Evolutionary conservation across 1,284 basidiomycete genomes (phyloP), one percentile per base, ranked within the genome.

Genomic region (Neonothopanus nambi): DNA sequence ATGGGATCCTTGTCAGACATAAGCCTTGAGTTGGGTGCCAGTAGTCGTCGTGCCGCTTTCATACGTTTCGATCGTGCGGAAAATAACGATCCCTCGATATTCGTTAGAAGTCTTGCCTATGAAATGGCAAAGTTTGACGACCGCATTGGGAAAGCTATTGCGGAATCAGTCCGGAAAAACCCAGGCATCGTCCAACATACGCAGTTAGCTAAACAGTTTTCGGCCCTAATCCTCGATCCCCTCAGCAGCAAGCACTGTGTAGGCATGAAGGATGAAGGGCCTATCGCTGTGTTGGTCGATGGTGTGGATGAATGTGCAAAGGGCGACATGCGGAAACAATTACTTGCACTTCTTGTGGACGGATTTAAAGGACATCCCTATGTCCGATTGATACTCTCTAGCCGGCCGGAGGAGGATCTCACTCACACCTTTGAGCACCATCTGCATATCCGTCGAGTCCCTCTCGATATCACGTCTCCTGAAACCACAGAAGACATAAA

Each of bases 261-360:
- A n/a, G n/a, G n/a, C n/a, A n/a, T n/a, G n/a, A n/a, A n/a, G n/a
- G n/a, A n/a, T n/a, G 8, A 21, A 28, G 17, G n/a, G 47, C 26
- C 44, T 23, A 48, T 53, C 13, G 38, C 41, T 12, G 23, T 53
- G 5, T 13, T 48, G 2, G 28, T 53, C 13, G 52, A 53, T 35
- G 52, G 52, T 12, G 17, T 53, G 13, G 52, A 53, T 26, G 52
- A 53, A 20, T 53, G 52, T 35, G 30, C 23, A 20, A n/a, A n/a
- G n/a, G n/a, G n/a, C n/a, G n/a, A n/a, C n/a, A n/a, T n/a, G n/a
- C n/a, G 38, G 3, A n/a, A 23, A 13, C 20, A 17, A 4, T 35
- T 53, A 12, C 26, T 47, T 17, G 28, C 15, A 2, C 9, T 8
- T 20, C 7, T 13, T n/a, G 3, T 30, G 26, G n/a, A 12, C 13